Base-by-base conservation (phyloP, 148 eudicot genomes). In the Spergularia marina region DNA sequence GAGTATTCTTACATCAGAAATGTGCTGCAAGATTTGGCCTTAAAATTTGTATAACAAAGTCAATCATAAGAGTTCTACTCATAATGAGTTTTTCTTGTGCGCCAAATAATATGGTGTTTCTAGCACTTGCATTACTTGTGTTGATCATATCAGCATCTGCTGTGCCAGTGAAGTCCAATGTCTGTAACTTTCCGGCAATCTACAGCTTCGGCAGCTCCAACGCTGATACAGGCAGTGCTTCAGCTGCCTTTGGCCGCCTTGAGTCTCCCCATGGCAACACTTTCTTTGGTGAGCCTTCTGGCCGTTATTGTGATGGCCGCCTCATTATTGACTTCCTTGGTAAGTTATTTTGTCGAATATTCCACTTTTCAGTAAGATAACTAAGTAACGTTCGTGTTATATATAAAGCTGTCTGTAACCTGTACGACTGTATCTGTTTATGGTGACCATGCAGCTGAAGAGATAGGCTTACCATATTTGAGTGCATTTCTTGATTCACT, bases 151-250 rank as follows among this genome's bases (percentile, higher is more conserved):
- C 49, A 44, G 8, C 0, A 44, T 44, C 49, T 44, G 49, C 49
- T 44, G 49, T 44, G 49, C 49, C 8, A 6, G 8, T 58, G 23
- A 0, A 25, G n/a, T 9, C 40, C 17, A 47, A 17, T 52, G 60
- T 9, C 20, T 78, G 76, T 14, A 12, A 72, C 34, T 78, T 88
- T 18, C 91, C 88, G 67, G 94, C 94, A 1, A 78, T 92, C 12
- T 90, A 83, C 81, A 90, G 88, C 84, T 92, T 92, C 59, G 97
- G 97, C 0, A 94, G 90, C 84, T 91, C 97, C 0, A 91, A 91
- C 49, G 90, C 97, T 18, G 97, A 92, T 68, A 90, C 95, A 13
- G 97, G 97, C 15, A 89, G 91, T 5, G 59, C 78, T 47, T 86
- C 97, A 2, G 97, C 97, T 0, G 86, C 89, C 4, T 89, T 89